Evolutionary conservation across 2,329 filamentous ascomycete genomes (phyloP).

Genomic region (Aspergillus phoenicis): DNA sequence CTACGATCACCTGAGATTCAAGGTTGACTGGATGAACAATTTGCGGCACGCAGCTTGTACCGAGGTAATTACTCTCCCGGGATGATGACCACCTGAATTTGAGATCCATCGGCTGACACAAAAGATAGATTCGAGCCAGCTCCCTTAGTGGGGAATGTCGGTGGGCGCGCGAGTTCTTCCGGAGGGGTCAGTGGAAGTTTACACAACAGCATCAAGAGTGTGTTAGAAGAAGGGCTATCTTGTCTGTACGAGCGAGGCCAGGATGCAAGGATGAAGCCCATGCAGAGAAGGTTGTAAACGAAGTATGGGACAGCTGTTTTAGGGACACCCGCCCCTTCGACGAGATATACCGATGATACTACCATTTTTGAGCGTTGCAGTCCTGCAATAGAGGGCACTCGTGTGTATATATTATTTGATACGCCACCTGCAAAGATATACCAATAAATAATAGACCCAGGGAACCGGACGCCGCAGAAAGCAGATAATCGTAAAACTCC

Average conservation of each 20-base stretch:
- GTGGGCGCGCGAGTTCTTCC: conserved; percentile 83
- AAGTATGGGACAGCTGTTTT: conserved; percentile 99
- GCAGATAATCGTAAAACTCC: background rate
- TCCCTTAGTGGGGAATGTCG: conserved; percentile 93
- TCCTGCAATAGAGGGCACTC: background rate
- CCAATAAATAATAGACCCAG: background rate
- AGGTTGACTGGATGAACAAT: conserved; percentile 79
- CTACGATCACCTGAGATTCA: conserved; percentile 89
- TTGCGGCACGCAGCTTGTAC: conserved; percentile 90
- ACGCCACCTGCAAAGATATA: background rate
- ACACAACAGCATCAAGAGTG: conserved; percentile 94
- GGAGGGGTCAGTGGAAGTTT: conserved; percentile 80
- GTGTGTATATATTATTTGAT: conserved; percentile 23
- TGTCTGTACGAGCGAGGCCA: conserved; percentile 77
- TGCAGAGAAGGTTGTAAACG: conserved; percentile 84
- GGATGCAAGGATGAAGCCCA: conserved; percentile 83
- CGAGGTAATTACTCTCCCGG: conserved; percentile 63
- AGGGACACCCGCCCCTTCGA: conserved; percentile 92
- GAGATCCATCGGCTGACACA: conserved; percentile 14
- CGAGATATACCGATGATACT: conserved; percentile 76
- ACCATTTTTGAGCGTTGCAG: background rate
- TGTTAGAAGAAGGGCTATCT: conserved; percentile 76
- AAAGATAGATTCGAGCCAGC: conserved; percentile 77
- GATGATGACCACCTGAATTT: background rate
- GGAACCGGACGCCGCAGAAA: background rate